These are phyloP conservation scores for Cardiosporidium cionae DNA, from an alignment of 169 alveolate genomes.

Conservation along the genomic window DNA sequence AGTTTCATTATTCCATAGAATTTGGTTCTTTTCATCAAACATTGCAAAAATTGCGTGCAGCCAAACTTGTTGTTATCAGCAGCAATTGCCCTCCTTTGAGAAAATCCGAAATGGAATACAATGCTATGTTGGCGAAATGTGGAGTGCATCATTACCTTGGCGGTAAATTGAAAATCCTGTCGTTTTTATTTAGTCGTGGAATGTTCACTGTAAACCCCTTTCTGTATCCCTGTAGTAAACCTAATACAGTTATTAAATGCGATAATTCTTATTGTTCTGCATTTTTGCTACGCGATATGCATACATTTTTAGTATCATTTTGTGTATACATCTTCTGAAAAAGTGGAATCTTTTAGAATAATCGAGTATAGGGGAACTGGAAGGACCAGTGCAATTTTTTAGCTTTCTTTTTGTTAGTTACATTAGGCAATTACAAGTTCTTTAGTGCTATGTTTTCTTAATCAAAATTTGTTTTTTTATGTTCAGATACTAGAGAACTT, in stretches of 20 bases:
- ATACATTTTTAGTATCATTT: background rate
- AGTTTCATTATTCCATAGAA: no score
- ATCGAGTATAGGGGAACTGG: background rate
- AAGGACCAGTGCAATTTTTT: background rate
- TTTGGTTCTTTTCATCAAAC: no score
- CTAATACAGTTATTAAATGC: no score
- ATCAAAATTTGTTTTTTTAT: no score
- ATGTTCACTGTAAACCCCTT: background rate
- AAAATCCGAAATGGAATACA: slow-evolving; percentile 93
- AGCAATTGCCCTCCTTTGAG: slow-evolving; percentile 97
- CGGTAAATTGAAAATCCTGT: background rate
- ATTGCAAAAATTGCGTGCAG: no score
- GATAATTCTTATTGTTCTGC: no score
- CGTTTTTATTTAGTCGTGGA: background rate
- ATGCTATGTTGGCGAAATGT: slow-evolving; percentile 92
- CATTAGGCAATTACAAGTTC: no score
- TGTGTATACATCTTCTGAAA: no score
- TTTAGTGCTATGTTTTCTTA: no score
- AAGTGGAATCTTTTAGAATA: background rate
- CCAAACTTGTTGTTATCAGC: slow-evolving; percentile 81
- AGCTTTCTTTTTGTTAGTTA: background rate
- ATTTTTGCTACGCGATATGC: no score
- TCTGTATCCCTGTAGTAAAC: no score
- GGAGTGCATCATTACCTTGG: slow-evolving; percentile 46
- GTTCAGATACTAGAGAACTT: slow-evolving; percentile 75